Evolutionary conservation across 805 yeast species (phyloP), one percentile per base, ranked within the genome.

Genomic region (Myxozyma neglecta): DNA sequence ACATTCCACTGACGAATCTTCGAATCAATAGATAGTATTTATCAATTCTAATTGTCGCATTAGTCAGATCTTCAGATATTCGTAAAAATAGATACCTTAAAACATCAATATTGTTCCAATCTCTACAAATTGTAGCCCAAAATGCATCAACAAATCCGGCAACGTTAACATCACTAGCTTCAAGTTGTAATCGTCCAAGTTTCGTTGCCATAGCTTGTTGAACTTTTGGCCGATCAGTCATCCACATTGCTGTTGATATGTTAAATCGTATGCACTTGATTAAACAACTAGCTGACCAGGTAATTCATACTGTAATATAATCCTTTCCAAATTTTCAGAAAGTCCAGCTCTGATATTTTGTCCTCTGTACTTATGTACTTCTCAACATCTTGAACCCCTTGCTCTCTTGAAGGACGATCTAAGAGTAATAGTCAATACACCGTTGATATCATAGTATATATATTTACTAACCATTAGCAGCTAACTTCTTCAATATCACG

Each of bases 271-370:
- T 32, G 36, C 8, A 13, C 13, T n/a, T 8, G 14, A 36, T 40
- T 2, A 6, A 9, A 10, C n/a, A 20, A 53, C 36, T 6, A 11
- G 16, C 10, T 11, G 36, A n/a, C 18, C 7, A 14, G 20, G 13
- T 8, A 34, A 11, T 20, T 47, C 63, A 13, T 53, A 66, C 69
- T 67, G 72, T 81, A 94, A 75, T 87, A 94, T 45, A 94, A 80
- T n/a, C 98, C 99, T 75, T 89, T 91, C 97, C 99, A 94, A 62
- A 94, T 77, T 73, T 93, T 92, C 68, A 88, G 88, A 65, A 85
- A 79, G 56, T 90, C 94, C 10, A 66, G 16, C n/a, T 55, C 42
- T 5, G 56, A 34, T 14, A 65, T 44, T 6, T 32, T 50, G 16
- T 53, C 61, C 6, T 57, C 59, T 8, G 54, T 36, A 11, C 34